phyloP scores from a whole-genome alignment of 2,329 filamentous ascomycete species.

The Penicillium digitatum region DNA sequence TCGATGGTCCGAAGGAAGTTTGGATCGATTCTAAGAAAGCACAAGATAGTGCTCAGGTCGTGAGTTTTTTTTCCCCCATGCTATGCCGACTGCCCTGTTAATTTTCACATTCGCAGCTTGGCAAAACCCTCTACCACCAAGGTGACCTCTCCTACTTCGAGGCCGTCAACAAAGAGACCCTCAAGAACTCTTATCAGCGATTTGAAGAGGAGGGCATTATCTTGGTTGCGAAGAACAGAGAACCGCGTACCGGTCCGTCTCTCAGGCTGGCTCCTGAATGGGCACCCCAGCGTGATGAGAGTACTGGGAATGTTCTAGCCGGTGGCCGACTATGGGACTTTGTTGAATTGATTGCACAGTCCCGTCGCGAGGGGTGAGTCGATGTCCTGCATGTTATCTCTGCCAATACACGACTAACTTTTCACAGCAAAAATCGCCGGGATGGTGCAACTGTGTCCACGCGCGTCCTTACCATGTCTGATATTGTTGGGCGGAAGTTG shows the following conservation, averaged over 20 bases:
- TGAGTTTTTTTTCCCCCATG: constrained; percentile 41
- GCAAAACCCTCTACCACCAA: constrained; percentile 96
- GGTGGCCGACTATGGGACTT: constrained; percentile 86
- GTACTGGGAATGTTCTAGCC: constrained; percentile 60
- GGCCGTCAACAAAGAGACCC: constrained; percentile 94
- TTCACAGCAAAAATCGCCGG: constrained; percentile 71
- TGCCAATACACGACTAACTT: not conserved
- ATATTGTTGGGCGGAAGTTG: constrained; percentile 65
- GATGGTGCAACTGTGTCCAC: constrained; percentile 85
- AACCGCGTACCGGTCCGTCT: constrained; percentile 39
- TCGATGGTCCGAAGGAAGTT: constrained; percentile 54
- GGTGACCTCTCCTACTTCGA: constrained; percentile 97
- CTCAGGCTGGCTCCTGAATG: constrained; percentile 71
- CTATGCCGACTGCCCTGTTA: not conserved
- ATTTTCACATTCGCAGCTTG: constrained; percentile 55
- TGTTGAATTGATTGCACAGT: constrained; percentile 78
- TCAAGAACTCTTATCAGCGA: constrained; percentile 85
- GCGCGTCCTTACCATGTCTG: constrained; percentile 72
- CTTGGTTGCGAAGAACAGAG: constrained; percentile 64
- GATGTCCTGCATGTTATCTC: not conserved
- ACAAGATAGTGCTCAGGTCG: constrained; percentile 75
- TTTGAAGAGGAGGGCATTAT: constrained; percentile 92
- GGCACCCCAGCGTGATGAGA: constrained; percentile 63
- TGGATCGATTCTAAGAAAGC: constrained; percentile 78
- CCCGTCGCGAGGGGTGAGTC: constrained; percentile 69